Percentiles rank a stretch among this genome's conserved stretches.
phyloP scores from a whole-genome alignment of 1,284 basidiomycete species.

The Marasmius oreades region DNA sequence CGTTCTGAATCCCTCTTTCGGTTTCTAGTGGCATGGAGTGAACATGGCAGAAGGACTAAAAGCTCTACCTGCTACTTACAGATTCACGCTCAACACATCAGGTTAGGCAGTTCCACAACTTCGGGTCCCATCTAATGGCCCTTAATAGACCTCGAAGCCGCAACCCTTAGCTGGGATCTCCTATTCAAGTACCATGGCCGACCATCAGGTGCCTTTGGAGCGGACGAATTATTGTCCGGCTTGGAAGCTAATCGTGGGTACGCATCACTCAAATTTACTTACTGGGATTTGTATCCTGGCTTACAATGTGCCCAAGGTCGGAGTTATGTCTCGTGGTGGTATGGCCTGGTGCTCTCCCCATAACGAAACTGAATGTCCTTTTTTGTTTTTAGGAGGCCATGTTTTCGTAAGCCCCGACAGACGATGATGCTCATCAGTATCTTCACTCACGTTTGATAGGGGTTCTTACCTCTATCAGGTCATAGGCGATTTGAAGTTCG shows the following conservation, averaged over 20 bases:
- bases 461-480: constrained; percentile 56
- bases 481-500: constrained; percentile 52
- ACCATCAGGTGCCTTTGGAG: constrained; percentile 54
- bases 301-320: constrained; percentile 30
- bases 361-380: neutral
- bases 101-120: constrained; percentile 21
- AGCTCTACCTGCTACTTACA: constrained; percentile 37
- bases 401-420: constrained; percentile 44
- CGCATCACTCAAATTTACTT: constrained; percentile 23
- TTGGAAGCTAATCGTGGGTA: constrained; percentile 51
- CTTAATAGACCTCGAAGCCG: constrained; percentile 41
- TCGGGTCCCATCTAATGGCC: neutral
- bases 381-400: constrained; percentile 46
- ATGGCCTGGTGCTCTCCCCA: constrained; percentile 16
- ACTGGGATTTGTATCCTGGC: neutral
- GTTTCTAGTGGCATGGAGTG: constrained; percentile 34
- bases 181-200: constrained; percentile 60
- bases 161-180: constrained; percentile 52
- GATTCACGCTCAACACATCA: constrained; percentile 39
- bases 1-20: neutral
- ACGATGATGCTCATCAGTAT: neutral
- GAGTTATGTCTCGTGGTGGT: constrained; percentile 58
- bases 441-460: constrained; percentile 23
- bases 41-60: constrained; percentile 44
- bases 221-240: constrained; percentile 57